Conservation (phyloP, 176 grass and related monocot species). For the Eragrostis curvula region DNA sequence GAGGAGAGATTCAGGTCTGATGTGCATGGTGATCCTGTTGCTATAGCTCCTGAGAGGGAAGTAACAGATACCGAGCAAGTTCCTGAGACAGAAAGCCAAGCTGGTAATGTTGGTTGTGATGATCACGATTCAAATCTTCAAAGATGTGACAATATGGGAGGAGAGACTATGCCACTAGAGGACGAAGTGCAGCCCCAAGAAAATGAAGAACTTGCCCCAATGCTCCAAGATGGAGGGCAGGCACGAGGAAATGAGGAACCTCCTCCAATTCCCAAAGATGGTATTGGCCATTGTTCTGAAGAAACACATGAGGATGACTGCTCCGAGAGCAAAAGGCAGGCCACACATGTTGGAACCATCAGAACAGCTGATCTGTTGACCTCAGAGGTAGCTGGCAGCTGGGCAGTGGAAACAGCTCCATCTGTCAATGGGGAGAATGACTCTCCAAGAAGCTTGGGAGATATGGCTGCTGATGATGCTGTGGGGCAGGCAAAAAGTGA, state of each 20-base stretch:
- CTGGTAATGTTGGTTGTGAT: slow-evolving; percentile 46
- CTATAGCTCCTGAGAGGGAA: slow-evolving; percentile 54
- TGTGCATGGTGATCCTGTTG: slow-evolving; percentile 43
- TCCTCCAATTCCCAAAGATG: slow-evolving; percentile 24
- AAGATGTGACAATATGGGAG: slow-evolving; percentile 68
- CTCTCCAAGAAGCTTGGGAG: slow-evolving; percentile 58
- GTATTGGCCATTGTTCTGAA: slow-evolving; percentile 34
- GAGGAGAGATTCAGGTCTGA: slow-evolving; percentile 47
- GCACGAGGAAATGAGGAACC: slow-evolving; percentile 29
- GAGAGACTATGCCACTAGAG: slow-evolving; percentile 84
- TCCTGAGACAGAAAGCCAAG: slow-evolving; percentile 74
- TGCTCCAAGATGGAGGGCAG: slow-evolving; percentile 37
- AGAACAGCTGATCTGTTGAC: slow-evolving; percentile 83
- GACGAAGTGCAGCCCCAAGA: slow-evolving; percentile 66
- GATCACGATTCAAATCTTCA: slow-evolving; percentile 47
- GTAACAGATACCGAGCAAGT: slow-evolving; percentile 76
- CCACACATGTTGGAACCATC: slow-evolving; percentile 56
- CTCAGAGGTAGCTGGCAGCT: slow-evolving; percentile 92
- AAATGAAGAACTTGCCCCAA: slow-evolving; percentile 47
- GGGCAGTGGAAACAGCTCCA: slow-evolving; percentile 77
- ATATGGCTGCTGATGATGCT: slow-evolving; percentile 38
- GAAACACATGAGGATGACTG: slow-evolving; percentile 51
- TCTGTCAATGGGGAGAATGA: slow-evolving; percentile 75
- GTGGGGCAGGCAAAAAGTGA: slow-evolving; percentile 24
- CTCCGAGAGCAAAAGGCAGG: slow-evolving; percentile 54